phyloP scores from a whole-genome alignment of 176 grass and related monocot species.

The Oryza brachyantha region DNA sequence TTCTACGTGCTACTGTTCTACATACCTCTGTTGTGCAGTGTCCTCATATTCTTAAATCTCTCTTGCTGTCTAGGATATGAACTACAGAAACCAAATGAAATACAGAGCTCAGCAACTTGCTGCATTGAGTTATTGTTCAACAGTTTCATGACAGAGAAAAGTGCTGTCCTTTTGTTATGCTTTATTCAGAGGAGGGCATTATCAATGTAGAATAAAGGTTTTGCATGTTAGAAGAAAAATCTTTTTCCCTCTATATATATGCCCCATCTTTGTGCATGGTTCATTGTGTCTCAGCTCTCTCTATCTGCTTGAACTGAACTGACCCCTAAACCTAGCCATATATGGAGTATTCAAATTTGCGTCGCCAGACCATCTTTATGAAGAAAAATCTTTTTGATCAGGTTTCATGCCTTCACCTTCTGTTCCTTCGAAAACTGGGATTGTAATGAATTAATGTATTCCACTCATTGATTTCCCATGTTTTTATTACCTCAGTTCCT shows the following conservation, averaged over 20 bases:
- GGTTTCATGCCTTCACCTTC: constrained; percentile 32
- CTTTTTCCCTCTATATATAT: constrained; percentile 48
- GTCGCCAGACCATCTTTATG: constrained; percentile 48
- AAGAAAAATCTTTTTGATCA: constrained; percentile 86
- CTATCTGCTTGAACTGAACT: constrained; percentile 24
- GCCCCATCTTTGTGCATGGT: constrained; percentile 8
- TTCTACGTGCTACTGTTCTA: constrained; percentile 6
- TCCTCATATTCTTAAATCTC: constrained; percentile 30
- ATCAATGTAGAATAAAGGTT: constrained; percentile 56
- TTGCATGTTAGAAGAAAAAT: constrained; percentile 44
- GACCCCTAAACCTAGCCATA: constrained; percentile 15
- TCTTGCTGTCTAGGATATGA: constrained; percentile 27
- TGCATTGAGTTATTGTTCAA: constrained; percentile 32
- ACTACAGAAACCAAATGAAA: constrained; percentile 26
- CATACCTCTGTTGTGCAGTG: constrained; percentile 7
- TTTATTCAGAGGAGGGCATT: constrained; percentile 48
- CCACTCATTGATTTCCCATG: not conserved
- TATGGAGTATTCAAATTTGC: constrained; percentile 55
- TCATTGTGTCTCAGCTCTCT: constrained; percentile 39
- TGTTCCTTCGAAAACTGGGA: not conserved
- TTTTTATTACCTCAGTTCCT: not conserved
- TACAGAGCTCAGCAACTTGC: constrained; percentile 37
- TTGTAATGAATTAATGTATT: not conserved
- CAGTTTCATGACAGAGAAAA: constrained; percentile 33
- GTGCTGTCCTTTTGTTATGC: constrained; percentile 47